Evolutionary conservation across 768 basidiomycete species (phyloP), one percentile per base, ranked within the genome.

Genomic region (Xerocomellus intermedius): DNA sequence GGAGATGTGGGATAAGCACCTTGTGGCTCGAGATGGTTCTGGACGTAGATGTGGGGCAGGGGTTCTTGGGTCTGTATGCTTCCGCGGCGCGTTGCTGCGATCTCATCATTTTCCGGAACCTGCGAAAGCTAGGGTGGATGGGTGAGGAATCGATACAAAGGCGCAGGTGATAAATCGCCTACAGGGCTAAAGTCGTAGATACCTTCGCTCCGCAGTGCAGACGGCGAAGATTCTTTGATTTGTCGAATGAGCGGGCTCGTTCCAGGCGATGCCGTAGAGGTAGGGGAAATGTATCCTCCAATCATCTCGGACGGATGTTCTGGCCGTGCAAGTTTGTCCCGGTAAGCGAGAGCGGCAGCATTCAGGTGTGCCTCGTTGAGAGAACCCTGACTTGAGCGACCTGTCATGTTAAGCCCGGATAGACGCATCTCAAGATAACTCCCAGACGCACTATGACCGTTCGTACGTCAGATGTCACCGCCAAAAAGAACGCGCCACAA

Each of bases 181-280:
- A 70, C 69, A 47, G 58, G 24, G 39, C 63, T 21, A 37, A 60
- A 71, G 4, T 69, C 69, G 42, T 67, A 73, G 22, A 70, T 48
- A 8, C 54, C 17, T 2, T 69, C 69, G 35, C 55, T 63, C 21
- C 65, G 71, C 37, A 71, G 33, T 2, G 45, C 54, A 6, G 67
- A 63, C 16, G 67, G 60, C 16, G 33, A 26, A 5, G 60, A 35
- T 9, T 73, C 65, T 17, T 64, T 69, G 43, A 57, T 57, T 13
- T 65, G 56, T 24, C 62, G 67, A 35, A 61, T 37, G 48, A 61
- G 71, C 22, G 76, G 70, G 56, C 70, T 74, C 13, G 67, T 69
- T 22, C 69, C 68, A 8, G 79, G 74, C 1, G 78, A 77, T 22
- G 77, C 67, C 5, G 78, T 79, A 21, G 78, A 78, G 2, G 75